A percentile compares a stretch with the other conserved stretches of the same genome.
Evolutionary conservation across 78 protist genomes (phyloP).

Genomic region (Polysphondylium violaceum): DNA sequence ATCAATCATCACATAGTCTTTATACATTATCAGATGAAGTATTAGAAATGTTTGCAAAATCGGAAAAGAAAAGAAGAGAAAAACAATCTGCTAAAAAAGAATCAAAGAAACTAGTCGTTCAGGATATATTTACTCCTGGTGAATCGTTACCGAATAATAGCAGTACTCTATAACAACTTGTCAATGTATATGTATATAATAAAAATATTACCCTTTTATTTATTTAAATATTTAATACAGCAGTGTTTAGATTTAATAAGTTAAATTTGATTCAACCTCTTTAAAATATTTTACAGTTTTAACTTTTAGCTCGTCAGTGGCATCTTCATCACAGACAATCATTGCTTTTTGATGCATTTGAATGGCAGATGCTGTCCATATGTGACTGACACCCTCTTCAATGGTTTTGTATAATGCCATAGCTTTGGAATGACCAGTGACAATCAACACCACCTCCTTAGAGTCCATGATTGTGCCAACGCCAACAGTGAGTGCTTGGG

Average conservation of each 20-base stretch:
- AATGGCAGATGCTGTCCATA: constrained; percentile 89
- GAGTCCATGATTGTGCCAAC: constrained; percentile 94
- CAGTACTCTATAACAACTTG: too few relatives aligned
- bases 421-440: constrained; percentile 91
- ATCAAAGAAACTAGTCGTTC: not conserved
- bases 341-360: constrained; percentile 79
- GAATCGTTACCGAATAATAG: constrained; percentile 4
- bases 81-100: not conserved
- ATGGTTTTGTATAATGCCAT: constrained; percentile 85
- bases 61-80: constrained; percentile 55
- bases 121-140: constrained; percentile 2
- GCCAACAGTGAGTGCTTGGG: constrained; percentile 94
- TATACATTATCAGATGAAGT: constrained; percentile 60
- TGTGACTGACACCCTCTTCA: constrained; percentile 89
- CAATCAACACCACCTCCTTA: constrained; percentile 84
- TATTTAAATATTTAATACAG: not conserved
- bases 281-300: constrained; percentile 91
- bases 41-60: constrained; percentile 49
- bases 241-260: not conserved
- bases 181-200: too few relatives aligned
- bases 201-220: not conserved
- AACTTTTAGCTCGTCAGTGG: constrained; percentile 88
- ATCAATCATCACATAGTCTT: constrained; percentile 7
- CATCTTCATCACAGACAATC: constrained; percentile 92
- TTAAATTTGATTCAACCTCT: constrained; percentile 39